Evolutionary conservation across 1,139 yeast genomes (phyloP).

Genomic region (Yamadazyma dushanensis): DNA sequence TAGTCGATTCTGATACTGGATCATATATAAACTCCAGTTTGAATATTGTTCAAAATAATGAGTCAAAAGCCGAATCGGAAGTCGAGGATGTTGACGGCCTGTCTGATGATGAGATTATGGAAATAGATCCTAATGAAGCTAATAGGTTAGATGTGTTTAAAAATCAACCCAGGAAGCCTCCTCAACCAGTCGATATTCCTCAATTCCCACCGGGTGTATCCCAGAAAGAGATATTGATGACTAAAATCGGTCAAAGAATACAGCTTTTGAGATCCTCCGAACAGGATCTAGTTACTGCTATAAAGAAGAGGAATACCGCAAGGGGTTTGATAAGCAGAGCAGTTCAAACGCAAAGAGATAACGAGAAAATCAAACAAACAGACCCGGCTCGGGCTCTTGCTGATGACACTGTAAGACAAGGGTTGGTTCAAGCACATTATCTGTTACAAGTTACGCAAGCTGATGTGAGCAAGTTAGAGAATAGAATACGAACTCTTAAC

Average conservation of each 20-base stretch:
- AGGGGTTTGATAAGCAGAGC: constrained; percentile 1
- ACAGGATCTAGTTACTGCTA: background rate
- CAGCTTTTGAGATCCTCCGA: background rate
- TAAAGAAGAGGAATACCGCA: background rate
- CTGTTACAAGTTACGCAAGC: background rate
- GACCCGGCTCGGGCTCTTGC: background rate
- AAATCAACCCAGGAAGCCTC: constrained; percentile 8
- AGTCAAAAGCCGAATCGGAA: background rate
- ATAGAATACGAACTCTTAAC: constrained; percentile 1
- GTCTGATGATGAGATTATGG: constrained; percentile 28
- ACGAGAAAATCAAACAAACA: background rate
- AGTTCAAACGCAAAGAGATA: constrained; percentile 1
- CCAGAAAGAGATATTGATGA: background rate
- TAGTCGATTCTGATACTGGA: too few species aligned
- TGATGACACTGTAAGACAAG: background rate
- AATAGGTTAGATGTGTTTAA: constrained; percentile 23
- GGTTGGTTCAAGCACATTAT: constrained; percentile 16
- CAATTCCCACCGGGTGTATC: constrained; percentile 16
- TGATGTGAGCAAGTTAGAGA: background rate
- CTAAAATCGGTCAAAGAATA: background rate
- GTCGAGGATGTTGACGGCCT: constrained; percentile 2
- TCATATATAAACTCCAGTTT: too few species aligned
- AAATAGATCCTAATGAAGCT: constrained; percentile 29
- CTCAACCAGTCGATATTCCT: constrained; percentile 36
- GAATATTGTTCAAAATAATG: too few species aligned